Base-by-base conservation (phyloP, 108 stramenopile genomes). In the Nitzschia palea region DNA sequence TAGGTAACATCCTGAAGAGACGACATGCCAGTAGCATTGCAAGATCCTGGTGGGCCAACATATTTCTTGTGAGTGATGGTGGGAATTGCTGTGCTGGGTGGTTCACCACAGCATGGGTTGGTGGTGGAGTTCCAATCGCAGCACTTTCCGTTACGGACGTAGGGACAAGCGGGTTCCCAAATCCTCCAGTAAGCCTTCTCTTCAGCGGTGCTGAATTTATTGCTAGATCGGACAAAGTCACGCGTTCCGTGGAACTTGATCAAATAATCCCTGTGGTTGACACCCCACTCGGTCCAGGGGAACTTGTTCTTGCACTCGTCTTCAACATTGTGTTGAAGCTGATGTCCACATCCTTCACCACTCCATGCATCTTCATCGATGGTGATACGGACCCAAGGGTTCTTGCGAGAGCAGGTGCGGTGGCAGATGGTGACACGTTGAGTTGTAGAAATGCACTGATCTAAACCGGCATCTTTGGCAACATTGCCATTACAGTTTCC, bases 151-250 rank as follows among this genome's bases (percentile, higher is more conserved):
- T 48, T 48, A 28, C 45, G 62, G 4, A 48, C 62, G 30, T 64
- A 50, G 31, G 45, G 62, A 28, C 45, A 64, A 64, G 62, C 44
- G 20, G 44, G 62, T 22, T 64, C 58, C 58, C 58, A 59, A 3
- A 6, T 23, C 22, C 18, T n/a, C 58, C 58, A 59, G 58, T 59
- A 59, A 12, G 58, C 58, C 33, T 59, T 59, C 33, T 36, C 34
- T 36, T 59, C 36, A n/a, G 22, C n/a, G n/a, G 34, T 10, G 58
- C 36, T 59, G 29, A 27, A 55, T 15, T 35, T 34, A 18, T n/a
- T 17, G 33, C 18, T 33, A 17, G 31, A 31, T 12, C n/a, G 17
- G 17, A 59, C 58, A 3, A 36, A 14, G 2, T 35, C 3, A 34
- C 58, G 58, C 33, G 58, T 59, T 4, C 58, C 58, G 28, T 59